These are phyloP conservation scores for Paecilomyces formosus DNA, from an alignment of 2,329 filamentous ascomycete species.

Conservation along the genomic window DNA sequence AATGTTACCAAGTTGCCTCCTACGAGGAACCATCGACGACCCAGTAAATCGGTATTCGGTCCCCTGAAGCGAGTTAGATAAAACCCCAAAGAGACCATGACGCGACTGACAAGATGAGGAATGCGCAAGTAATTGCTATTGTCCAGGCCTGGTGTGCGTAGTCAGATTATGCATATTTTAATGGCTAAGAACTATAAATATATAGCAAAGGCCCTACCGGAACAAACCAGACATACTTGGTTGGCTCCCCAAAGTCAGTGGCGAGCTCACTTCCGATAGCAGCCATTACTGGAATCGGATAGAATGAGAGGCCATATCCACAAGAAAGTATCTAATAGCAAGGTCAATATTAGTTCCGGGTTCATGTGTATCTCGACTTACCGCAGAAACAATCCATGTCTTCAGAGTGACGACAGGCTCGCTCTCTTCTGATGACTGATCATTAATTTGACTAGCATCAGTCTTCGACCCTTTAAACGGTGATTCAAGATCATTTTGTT, in stretches of 20 bases:
- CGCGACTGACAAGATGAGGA: slow-evolving; percentile 28
- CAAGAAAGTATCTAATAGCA: slow-evolving; percentile 21
- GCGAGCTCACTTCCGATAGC: slow-evolving; percentile 18
- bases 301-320: slow-evolving; percentile 28
- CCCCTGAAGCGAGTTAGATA: slow-evolving; percentile 13
- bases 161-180: background rate
- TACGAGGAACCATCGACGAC: slow-evolving; percentile 41
- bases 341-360: background rate
- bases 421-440: background rate
- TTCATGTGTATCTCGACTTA: slow-evolving; percentile 4
- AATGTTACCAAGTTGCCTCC: slow-evolving; percentile 32
- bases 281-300: slow-evolving; percentile 20
- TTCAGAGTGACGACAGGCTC: slow-evolving; percentile 16
- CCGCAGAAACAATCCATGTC: slow-evolving; percentile 18
- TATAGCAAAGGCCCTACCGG: slow-evolving; percentile 8
- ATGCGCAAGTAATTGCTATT: slow-evolving; percentile 35
- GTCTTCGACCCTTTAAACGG: background rate
- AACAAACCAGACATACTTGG: slow-evolving; percentile 22
- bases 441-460: background rate
- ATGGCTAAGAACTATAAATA: background rate
- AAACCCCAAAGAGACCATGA: background rate
- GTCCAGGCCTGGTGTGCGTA: slow-evolving; percentile 18
- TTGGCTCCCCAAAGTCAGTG: slow-evolving; percentile 19
- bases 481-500: background rate
- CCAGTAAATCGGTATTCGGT: slow-evolving; percentile 42